phyloP scores from a whole-genome alignment of 495 filamentous ascomycete species.

The Hyaloscypha bicolor region DNA sequence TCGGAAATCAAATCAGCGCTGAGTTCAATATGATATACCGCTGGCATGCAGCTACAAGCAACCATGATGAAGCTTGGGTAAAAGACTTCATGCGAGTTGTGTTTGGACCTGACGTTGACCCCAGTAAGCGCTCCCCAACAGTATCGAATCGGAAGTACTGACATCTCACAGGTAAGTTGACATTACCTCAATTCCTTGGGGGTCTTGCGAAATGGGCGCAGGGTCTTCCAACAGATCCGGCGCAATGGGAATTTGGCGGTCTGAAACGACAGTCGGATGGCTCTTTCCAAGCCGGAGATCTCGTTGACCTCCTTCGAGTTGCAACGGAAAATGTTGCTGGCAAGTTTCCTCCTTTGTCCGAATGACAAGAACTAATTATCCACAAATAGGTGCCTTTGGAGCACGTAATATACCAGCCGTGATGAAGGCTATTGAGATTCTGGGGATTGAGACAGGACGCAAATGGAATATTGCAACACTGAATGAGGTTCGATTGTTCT shows the following conservation, averaged over 20 bases:
- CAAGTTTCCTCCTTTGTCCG: too few relatives aligned
- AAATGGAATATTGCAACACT: constrained; percentile 79
- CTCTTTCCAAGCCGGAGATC: constrained; percentile 63
- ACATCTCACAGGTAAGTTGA: constrained; percentile 33
- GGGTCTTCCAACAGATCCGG: constrained; percentile 50
- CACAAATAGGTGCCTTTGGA: constrained; percentile 54
- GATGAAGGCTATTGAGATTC: constrained; percentile 74
- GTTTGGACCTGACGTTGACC: too few relatives aligned
- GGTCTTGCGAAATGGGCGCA: constrained; percentile 63
- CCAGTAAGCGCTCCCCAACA: too few relatives aligned
- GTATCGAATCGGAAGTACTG: too few relatives aligned
- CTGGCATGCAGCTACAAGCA: constrained; percentile 78
- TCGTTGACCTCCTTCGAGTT: constrained; percentile 68
- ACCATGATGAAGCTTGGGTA: constrained; percentile 73
- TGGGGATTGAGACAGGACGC: constrained; percentile 84
- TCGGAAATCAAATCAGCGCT: constrained; percentile 72
- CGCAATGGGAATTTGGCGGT: constrained; percentile 62
- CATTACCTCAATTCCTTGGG: constrained; percentile 55
- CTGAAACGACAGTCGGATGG: constrained; percentile 63
- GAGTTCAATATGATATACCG: constrained; percentile 77
- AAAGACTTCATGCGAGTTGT: constrained; percentile 46
- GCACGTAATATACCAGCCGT: constrained; percentile 71
- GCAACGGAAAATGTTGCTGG: constrained; percentile 63
- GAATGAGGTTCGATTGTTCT: constrained; percentile 85
- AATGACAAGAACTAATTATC: too few relatives aligned